phyloP scores from a whole-genome alignment of 2,329 filamentous ascomycete species.

The Trichoderma atrobrunneum region DNA sequence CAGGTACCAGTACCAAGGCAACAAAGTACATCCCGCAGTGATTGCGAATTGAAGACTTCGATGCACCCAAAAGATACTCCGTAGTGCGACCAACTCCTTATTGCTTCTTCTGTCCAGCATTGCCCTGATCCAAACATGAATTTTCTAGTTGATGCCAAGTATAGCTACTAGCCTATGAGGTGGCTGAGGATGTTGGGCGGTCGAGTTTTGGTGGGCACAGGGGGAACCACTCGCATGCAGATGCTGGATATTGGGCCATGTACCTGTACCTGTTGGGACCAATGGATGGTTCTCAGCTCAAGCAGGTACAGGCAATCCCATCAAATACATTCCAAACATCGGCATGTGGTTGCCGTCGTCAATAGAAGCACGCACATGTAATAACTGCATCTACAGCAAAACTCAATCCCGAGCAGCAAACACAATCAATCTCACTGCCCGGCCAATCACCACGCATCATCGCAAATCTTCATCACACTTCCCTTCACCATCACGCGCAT shows the following conservation, averaged over 20 bases:
- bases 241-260: slow-evolving; percentile 1
- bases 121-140: background rate
- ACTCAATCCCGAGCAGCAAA: background rate
- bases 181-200: background rate
- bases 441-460: background rate
- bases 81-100: slow-evolving; percentile 1
- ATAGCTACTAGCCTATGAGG: background rate
- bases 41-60: background rate
- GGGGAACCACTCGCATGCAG: background rate
- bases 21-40: background rate
- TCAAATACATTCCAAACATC: background rate
- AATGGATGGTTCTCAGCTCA: background rate
- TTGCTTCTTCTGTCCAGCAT: background rate
- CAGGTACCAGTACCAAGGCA: background rate
- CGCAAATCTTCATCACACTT: background rate
- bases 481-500: background rate
- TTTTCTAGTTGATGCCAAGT: background rate
- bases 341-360: background rate
- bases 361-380: background rate
- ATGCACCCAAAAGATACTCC: background rate
- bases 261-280: background rate
- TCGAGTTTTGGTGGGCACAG: background rate
- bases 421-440: background rate
- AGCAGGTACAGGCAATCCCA: background rate
- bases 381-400: background rate